Evolutionary conservation across 164 flowering plant species (phyloP), one percentile per base, ranked within the genome.

Genomic region (Annona squamosa): DNA sequence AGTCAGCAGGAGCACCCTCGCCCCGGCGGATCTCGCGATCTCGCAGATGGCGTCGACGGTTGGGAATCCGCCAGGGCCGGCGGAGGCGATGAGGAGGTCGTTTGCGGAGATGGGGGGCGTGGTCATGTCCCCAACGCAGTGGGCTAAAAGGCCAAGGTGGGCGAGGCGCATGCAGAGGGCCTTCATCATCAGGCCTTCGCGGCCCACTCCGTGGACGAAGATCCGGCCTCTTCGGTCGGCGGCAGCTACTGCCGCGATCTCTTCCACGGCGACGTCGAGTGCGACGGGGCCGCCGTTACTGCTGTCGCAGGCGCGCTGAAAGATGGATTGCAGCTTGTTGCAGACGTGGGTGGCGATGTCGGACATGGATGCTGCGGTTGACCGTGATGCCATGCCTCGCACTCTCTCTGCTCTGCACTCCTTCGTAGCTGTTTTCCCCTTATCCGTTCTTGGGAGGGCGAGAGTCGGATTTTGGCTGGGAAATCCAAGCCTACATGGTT

Each of bases 21-120:
- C 97, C 26, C 88, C 95, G 73, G 74, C 73, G 7, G 88, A 78
- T 63, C 82, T 75, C 1, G 98, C 95, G 5, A 86, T 82, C 3
- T 85, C 78, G 83, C 95, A 92, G 26, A 94, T 82, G 12, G 97
- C 97, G 18, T 92, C 89, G 47, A 94, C 97, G 79, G 97, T 92
- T 78, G 98, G 72, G 87, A 94, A 90, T 1, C 95, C 90, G 3
- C 98, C 97, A 4, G 97, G 97, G 7, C 98, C 97, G 7, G 98
- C 98, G 3, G 97, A 92, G 77, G 91, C 91, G 73, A 91, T 69
- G 65, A 94, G 91, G 82, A 94, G 94, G 81, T 94, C 98, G n/a
- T 69, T 17, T 68, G 87, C 63, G 70, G 88, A 46, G 72, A 92
- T 90, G 1, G 97, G 97, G 0, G 97, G 98, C 1, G 97, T 86